A percentile compares a stretch with the other conserved stretches of the same genome.
These are phyloP conservation scores for Cladorrhinum samala DNA, from an alignment of 495 filamentous ascomycete species.

Conservation along the genomic window DNA sequence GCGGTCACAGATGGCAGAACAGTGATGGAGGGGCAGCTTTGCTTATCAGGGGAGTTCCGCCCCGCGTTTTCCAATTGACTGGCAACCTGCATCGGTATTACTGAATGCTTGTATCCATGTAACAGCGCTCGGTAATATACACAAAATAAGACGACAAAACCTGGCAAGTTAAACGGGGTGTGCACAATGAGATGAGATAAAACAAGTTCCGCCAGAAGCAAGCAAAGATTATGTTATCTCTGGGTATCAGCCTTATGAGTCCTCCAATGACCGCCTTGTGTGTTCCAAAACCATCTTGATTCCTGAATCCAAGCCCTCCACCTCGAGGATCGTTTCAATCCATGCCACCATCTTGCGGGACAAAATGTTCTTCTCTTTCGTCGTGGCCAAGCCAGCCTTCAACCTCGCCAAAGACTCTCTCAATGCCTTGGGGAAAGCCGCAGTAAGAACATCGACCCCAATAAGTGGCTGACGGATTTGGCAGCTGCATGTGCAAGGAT, in stretches of 20 bases:
- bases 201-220: too few species aligned
- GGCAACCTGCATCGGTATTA: too few species aligned
- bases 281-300: conserved; percentile 59
- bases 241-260: conserved; percentile 19
- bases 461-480: conserved; percentile 63
- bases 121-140: too few species aligned
- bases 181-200: too few species aligned
- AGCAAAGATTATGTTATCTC: not conserved
- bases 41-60: not conserved
- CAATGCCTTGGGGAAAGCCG: conserved; percentile 68
- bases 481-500: conserved; percentile 58
- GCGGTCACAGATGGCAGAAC: not conserved
- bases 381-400: conserved; percentile 36
- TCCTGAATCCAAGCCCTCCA: conserved; percentile 56
- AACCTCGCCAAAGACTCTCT: conserved; percentile 58
- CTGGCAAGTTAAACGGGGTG: too few species aligned
- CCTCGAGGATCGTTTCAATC: conserved; percentile 50
- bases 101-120: too few species aligned
- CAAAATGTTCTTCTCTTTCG: conserved; percentile 39
- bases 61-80: too few species aligned
- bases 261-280: conserved; percentile 38
- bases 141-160: too few species aligned
- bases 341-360: conserved; percentile 52
- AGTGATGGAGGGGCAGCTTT: not conserved
- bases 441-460: conserved; percentile 55